phyloP scores from a whole-genome alignment of 306 rosid genomes.

The Lablab purpureus region DNA sequence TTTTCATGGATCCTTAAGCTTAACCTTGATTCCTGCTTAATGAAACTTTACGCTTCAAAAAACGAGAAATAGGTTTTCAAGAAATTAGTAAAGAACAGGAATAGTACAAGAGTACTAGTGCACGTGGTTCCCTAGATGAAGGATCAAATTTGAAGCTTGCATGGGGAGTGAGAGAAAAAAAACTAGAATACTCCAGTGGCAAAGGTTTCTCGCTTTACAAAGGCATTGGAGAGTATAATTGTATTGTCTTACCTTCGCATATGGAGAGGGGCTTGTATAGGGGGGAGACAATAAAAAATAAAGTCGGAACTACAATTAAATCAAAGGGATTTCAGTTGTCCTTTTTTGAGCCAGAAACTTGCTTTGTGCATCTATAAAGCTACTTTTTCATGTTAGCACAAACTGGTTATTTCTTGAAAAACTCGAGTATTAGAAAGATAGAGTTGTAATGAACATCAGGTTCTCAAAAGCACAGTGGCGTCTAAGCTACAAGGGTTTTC shows the following conservation, averaged over 20 bases:
- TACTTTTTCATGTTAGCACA: not conserved
- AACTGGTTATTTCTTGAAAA: constrained; percentile 21
- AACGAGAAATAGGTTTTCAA: constrained; percentile 2
- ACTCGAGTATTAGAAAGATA: not conserved
- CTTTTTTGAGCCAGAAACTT: constrained; percentile 15
- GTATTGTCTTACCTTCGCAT: not conserved
- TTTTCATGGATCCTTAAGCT: constrained; percentile 16
- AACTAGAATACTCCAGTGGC: too few species aligned
- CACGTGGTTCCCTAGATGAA: constrained; percentile 11
- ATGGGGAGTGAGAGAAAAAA: not conserved
- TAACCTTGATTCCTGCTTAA: not conserved
- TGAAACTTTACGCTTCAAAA: constrained; percentile 23
- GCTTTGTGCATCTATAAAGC: constrained; percentile 27
- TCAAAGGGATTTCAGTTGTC: constrained; percentile 23
- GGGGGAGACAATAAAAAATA: constrained; percentile 6
- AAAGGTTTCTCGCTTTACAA: too few species aligned
- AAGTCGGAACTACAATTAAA: not conserved
- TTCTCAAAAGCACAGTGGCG: not conserved
- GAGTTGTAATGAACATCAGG: constrained; percentile 11
- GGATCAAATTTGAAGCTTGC: constrained; percentile 38
- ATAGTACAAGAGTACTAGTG: constrained; percentile 17
- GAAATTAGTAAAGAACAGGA: constrained; percentile 16
- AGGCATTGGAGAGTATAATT: not conserved
- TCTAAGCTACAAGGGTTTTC: constrained; percentile 6
- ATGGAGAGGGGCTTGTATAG: not conserved